Base-by-base conservation (phyloP, 306 rosid genomes). In the Coriaria nepalensis region DNA sequence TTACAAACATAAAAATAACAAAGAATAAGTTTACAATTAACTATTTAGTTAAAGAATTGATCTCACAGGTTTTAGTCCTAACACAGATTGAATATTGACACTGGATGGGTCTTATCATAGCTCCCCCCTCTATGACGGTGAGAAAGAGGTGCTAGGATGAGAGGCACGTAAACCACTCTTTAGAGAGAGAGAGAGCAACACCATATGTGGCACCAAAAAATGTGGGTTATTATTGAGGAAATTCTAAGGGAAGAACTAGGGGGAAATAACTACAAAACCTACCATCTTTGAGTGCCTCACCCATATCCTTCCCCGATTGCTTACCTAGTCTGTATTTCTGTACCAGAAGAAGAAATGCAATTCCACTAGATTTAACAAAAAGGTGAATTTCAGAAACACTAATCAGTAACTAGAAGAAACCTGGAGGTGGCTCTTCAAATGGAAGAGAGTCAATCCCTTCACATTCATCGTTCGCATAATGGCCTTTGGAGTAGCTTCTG, bases 401-500 rank as follows among this genome's bases (percentile, higher is more conserved):
- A 60, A 14, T 43, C 9, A 59, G 40, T 35, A 7, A 53, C 4
- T 10, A 48, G 43, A 56, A 66, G 49, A 63, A 66, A 83, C 96
- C 96, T 88, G 96, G 37, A 88, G 95, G 73, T 88, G 96, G 68
- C 96, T 88, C 93, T 88, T 88, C 49, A 88, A 74, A 77, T 88
- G 96, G 72, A 88, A 88, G 50, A 88, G 88, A 49, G 96, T 88
- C 63, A 88, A 70, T 39, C 96, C 96, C 85, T 88, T 88, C 64
- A 88, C 95, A 75, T 88, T 88, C 96, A 88, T 88, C 35, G 96
- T 88, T 73, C 96, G 86, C 96, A 88, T 74, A 61, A 88, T 83
- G 43, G 96, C 96, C 74, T 88, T 88, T 15, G 96, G 96, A 11
- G 96, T 88, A 61, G 96, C 96, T 78, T 88, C 96, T 88, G 95